Conservation (phyloP, 192 early-diverging fungal species). For the Entophlyctis helioformis region DNA sequence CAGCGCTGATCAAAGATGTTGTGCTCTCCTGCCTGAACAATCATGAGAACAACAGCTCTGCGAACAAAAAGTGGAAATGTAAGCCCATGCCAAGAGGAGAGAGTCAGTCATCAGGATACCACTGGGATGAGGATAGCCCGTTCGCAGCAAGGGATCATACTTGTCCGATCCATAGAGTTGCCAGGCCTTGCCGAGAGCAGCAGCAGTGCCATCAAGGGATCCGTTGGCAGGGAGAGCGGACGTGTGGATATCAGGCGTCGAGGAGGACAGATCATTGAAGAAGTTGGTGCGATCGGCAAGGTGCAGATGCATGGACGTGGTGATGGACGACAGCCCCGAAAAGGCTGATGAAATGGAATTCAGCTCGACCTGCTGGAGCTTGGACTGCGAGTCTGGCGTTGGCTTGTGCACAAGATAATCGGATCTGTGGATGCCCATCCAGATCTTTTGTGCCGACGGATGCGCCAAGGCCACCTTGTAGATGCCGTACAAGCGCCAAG, state of each 20-base stretch:
- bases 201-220: conserved; percentile 56
- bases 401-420: conserved; percentile 81
- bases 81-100: not conserved
- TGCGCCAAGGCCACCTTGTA: conserved; percentile 45
- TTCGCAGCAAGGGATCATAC: conserved; percentile 4
- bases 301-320: not conserved
- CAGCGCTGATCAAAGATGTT: conserved; percentile 89
- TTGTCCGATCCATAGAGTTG: conserved; percentile 39
- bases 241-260: conserved; percentile 12
- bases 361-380: conserved; percentile 88
- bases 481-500: conserved; percentile 58
- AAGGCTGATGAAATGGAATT: conserved; percentile 95
- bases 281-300: conserved; percentile 15
- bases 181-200: conserved; percentile 58
- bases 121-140: too few relatives aligned
- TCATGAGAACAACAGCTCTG: conserved; percentile 69
- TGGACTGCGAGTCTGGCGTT: too few relatives aligned
- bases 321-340: conserved; percentile 59
- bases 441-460: too few relatives aligned
- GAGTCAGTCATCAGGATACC: not conserved
- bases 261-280: conserved; percentile 13
- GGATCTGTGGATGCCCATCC: conserved; percentile 82
- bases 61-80: conserved; percentile 13
- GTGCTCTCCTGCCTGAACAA: conserved; percentile 84
- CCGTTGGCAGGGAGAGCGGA: conserved; percentile 36